A percentile compares a stretch with the other conserved stretches of the same genome.
Evolutionary conservation across 139 green algal genomes (phyloP).

Genomic region (Tetradesmus obliquus): DNA sequence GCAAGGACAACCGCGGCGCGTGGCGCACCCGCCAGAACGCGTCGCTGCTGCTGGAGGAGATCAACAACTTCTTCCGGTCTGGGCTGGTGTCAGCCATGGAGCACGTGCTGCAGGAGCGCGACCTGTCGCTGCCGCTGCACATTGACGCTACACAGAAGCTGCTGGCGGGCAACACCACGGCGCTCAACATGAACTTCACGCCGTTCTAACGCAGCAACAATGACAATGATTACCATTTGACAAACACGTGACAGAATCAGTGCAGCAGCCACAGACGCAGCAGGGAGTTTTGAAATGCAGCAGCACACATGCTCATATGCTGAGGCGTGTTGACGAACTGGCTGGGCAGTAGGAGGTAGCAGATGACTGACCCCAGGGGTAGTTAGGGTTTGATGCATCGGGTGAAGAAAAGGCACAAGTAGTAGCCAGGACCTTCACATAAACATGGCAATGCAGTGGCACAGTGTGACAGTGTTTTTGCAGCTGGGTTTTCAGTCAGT

Average conservation of each 20-base stretch:
- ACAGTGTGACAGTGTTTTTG: neutral
- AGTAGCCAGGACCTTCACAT: neutral
- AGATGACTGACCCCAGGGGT: neutral
- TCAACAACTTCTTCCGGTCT: slow-evolving; percentile 59
- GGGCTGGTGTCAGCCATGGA: slow-evolving; percentile 51
- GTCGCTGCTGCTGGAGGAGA: slow-evolving; percentile 42
- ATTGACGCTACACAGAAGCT: slow-evolving; percentile 60
- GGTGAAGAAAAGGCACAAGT: neutral
- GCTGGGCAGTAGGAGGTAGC: neutral
- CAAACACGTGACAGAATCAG: neutral
- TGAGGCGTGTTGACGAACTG: neutral
- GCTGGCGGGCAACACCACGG: slow-evolving; percentile 63
- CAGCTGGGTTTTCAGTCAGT: neutral
- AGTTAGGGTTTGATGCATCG: neutral
- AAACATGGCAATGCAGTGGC: neutral
- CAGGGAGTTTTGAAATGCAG: neutral
- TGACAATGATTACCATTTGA: neutral
- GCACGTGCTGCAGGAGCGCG: slow-evolving; percentile 53
- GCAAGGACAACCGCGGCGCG: slow-evolving; percentile 49
- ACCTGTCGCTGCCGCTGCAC: slow-evolving; percentile 64
- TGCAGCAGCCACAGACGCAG: neutral
- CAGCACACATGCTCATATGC: neutral
- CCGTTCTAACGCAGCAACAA: slow-evolving; percentile 51
- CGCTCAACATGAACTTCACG: slow-evolving; percentile 66
- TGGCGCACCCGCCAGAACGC: slow-evolving; percentile 67